Evolutionary conservation across 83 land plant genomes (phyloP).

Genomic region (Picea mariana): DNA sequence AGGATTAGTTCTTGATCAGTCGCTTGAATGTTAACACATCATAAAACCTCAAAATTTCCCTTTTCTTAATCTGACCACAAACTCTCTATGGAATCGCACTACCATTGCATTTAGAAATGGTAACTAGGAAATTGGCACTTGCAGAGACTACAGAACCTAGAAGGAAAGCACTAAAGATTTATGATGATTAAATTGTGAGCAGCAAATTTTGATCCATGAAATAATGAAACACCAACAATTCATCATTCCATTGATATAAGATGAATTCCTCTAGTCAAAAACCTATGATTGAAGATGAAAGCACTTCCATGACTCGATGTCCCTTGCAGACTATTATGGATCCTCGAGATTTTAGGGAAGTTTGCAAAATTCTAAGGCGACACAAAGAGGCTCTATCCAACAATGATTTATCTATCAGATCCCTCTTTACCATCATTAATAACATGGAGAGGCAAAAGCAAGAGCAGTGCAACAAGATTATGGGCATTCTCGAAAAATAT

Average conservation of each 20-base stretch:
- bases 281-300: neutral
- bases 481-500: too few species aligned
- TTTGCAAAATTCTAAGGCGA: too few species aligned
- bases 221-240: neutral
- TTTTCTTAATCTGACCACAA: neutral
- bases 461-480: too few species aligned
- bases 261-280: neutral
- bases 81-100: neutral
- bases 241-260: neutral
- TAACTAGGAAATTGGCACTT: neutral
- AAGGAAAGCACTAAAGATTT: neutral
- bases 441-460: too few species aligned
- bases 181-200: neutral
- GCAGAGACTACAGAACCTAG: neutral
- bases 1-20: neutral
- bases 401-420: too few species aligned
- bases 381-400: too few species aligned
- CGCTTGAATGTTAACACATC: neutral
- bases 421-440: too few species aligned
- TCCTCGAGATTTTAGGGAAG: too few species aligned
- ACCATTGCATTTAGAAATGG: neutral
- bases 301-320: neutral
- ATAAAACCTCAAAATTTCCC: neutral
- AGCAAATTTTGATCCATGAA: neutral
- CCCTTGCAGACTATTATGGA: neutral